Percentiles rank a stretch among this genome's conserved stretches.
Conservation (phyloP, 1,284 basidiomycete genomes). For the Tremellales sp. region DNA sequence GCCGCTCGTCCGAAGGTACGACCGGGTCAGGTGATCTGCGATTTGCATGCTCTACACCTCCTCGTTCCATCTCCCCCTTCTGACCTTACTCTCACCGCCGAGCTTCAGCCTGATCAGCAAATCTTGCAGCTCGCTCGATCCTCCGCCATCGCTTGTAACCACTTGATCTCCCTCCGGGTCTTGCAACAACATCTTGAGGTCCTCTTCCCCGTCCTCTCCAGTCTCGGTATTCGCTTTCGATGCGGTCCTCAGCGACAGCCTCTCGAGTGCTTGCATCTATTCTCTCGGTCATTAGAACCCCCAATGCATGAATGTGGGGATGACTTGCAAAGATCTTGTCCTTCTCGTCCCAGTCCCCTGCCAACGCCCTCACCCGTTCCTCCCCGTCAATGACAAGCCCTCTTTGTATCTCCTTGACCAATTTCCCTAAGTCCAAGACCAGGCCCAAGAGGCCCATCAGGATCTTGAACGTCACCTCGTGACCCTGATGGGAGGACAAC, state of each 20-base stretch:
- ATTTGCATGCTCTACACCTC: too few species aligned
- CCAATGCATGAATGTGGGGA: background rate
- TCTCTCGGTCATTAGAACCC: background rate
- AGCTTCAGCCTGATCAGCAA: conserved; percentile 21
- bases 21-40: too few species aligned
- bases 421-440: conserved; percentile 65
- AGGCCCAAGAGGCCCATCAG: conserved; percentile 63
- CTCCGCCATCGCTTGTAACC: conserved; percentile 7
- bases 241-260: conserved; percentile 31
- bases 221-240: background rate
- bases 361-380: conserved; percentile 56
- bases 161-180: conserved; percentile 18
- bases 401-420: conserved; percentile 61
- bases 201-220: conserved; percentile 14
- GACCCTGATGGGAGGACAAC: conserved; percentile 59
- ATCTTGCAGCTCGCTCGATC: conserved; percentile 21
- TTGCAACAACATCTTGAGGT: conserved; percentile 26
- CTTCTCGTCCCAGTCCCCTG: conserved; percentile 56
- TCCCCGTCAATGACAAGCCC: conserved; percentile 59
- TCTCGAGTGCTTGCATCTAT: conserved; percentile 39
- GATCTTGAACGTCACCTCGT: conserved; percentile 60
- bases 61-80: too few species aligned
- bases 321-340: conserved; percentile 59
- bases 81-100: too few species aligned
- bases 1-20: too few species aligned